A percentile compares a stretch with the other conserved stretches of the same genome.
These are phyloP conservation scores for Gymnopilus dilepis DNA, from an alignment of 768 basidiomycete genomes.

Conservation along the genomic window DNA sequence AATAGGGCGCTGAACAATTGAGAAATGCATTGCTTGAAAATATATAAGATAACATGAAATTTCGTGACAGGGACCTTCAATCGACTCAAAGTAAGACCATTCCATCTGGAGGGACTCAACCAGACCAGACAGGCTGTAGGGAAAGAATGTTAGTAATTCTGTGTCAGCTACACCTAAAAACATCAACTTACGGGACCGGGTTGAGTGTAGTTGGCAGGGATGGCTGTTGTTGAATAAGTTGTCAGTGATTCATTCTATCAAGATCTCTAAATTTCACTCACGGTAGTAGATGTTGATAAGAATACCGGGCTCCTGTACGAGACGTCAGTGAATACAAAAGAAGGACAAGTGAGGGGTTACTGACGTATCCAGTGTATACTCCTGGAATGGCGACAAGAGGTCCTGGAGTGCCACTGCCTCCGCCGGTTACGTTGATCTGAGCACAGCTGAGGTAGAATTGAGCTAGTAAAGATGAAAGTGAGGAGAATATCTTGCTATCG, in stretches of 20 bases:
- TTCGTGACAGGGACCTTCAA: too few relatives aligned
- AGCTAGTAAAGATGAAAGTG: slow-evolving; percentile 19
- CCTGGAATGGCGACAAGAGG: slow-evolving; percentile 30
- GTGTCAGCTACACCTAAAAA: neutral
- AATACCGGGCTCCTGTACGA: slow-evolving; percentile 28
- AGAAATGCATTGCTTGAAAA: too few relatives aligned
- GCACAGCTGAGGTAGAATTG: slow-evolving; percentile 45
- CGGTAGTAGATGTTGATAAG: slow-evolving; percentile 31
- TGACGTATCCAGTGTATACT: slow-evolving; percentile 28
- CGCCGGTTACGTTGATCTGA: slow-evolving; percentile 45
- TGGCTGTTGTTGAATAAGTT: slow-evolving; percentile 14
- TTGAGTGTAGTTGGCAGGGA: slow-evolving; percentile 28
- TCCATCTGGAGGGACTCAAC: slow-evolving; percentile 9
- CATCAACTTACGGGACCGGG: slow-evolving; percentile 27
- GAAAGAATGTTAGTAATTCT: neutral
- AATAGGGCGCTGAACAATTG: too few relatives aligned
- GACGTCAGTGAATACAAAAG: neutral
- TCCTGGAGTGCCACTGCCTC: slow-evolving; percentile 34
- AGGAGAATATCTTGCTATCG: neutral
- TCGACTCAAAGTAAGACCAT: too few relatives aligned
- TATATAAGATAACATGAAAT: too few relatives aligned
- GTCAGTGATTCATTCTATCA: too few relatives aligned
- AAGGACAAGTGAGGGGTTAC: neutral
- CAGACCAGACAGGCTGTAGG: slow-evolving; percentile 28
- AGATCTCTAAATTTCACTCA: slow-evolving; percentile 5